phyloP scores from a whole-genome alignment of 78 protist species.

The Tieghemostelium lacteum region DNA sequence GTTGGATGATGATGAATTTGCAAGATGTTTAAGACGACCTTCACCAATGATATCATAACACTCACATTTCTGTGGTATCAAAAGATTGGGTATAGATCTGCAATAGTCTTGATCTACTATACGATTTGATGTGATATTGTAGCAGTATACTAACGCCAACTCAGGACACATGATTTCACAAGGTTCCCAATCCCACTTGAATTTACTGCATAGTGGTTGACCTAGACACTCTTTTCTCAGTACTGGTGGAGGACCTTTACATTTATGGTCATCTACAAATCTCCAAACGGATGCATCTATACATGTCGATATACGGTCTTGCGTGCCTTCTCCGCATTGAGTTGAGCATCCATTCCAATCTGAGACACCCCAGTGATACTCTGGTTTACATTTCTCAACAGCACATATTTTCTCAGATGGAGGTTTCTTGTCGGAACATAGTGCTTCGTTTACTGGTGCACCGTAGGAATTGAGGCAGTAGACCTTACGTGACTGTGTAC shows the following conservation, averaged over 20 bases:
- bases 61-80: constrained; percentile 40
- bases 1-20: neutral
- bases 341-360: constrained; percentile 68
- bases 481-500: constrained; percentile 17
- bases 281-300: constrained; percentile 50
- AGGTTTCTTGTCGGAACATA: constrained; percentile 27
- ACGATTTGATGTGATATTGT: constrained; percentile 1
- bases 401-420: constrained; percentile 24
- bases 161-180: constrained; percentile 58
- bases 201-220: constrained; percentile 47
- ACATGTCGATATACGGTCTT: constrained; percentile 12
- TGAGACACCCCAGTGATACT: constrained; percentile 44
- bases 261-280: constrained; percentile 12
- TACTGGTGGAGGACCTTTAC: constrained; percentile 32
- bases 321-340: constrained; percentile 65
- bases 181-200: constrained; percentile 62
- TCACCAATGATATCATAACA: constrained; percentile 4
- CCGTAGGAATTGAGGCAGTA: constrained; percentile 13
- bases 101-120: constrained; percentile 17
- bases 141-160: constrained; percentile 26
- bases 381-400: constrained; percentile 10
- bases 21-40: neutral
- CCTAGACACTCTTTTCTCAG: constrained; percentile 29
- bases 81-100: constrained; percentile 31
- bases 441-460: neutral